phyloP scores from a whole-genome alignment of 805 yeast genomes.

The Dipodascopsis tothii region DNA sequence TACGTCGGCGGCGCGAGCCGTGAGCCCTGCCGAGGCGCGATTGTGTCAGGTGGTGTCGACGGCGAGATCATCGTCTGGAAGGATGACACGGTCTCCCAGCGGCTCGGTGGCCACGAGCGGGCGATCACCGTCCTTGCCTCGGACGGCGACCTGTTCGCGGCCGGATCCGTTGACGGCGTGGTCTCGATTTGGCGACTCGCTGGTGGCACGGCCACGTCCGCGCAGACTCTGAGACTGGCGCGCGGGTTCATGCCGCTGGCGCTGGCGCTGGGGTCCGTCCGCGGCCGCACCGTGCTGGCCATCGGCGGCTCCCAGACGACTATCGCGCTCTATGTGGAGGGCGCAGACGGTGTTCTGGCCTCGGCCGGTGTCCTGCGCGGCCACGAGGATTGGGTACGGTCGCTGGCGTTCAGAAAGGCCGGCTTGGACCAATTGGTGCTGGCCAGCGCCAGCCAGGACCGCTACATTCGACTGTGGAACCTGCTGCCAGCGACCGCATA shows the following conservation, averaged over 20 bases:
- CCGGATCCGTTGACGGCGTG: slow-evolving; percentile 61
- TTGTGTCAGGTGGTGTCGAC: slow-evolving; percentile 63
- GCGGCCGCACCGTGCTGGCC: slow-evolving; percentile 39
- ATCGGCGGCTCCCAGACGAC: slow-evolving; percentile 60
- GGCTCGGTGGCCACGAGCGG: slow-evolving; percentile 38
- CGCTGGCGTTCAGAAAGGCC: slow-evolving; percentile 50
- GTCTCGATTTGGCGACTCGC: slow-evolving; percentile 43
- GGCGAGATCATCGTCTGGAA: slow-evolving; percentile 56
- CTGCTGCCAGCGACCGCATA: slow-evolving; percentile 9
- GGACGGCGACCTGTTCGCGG: slow-evolving; percentile 37
- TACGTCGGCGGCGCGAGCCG: slow-evolving; percentile 32
- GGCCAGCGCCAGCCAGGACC: slow-evolving; percentile 89
- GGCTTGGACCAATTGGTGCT: not conserved
- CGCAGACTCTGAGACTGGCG: slow-evolving; percentile 27
- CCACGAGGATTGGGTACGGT: slow-evolving; percentile 94
- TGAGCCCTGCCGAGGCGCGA: slow-evolving; percentile 37
- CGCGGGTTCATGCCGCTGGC: slow-evolving; percentile 46
- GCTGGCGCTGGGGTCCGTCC: slow-evolving; percentile 32
- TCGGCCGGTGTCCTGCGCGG: slow-evolving; percentile 56
- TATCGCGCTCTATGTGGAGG: slow-evolving; percentile 6
- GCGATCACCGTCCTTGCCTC: slow-evolving; percentile 53
- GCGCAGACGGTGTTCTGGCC: not conserved
- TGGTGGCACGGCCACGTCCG: too few species aligned
- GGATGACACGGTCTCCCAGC: slow-evolving; percentile 26
- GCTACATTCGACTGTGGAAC: slow-evolving; percentile 83